Evolutionary conservation across 306 rosid genomes (phyloP).

Genomic region (Cyclanthera cordifolia): DNA sequence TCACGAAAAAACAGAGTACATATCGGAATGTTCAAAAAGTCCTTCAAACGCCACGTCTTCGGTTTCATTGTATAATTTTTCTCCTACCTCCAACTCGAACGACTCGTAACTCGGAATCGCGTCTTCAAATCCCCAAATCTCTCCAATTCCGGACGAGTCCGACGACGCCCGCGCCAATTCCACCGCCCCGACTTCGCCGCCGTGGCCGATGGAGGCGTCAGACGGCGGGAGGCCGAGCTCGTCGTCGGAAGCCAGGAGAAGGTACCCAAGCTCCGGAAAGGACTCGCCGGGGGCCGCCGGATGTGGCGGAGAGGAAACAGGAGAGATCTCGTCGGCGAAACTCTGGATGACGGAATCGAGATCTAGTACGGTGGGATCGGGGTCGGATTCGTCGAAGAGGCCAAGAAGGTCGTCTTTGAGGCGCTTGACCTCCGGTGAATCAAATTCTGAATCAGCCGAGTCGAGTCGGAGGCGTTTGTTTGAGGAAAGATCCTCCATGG

Average conservation of each 20-base stretch:
- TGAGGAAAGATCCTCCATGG: conserved; percentile 26
- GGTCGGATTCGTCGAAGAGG: conserved; percentile 47
- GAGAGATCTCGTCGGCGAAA: conserved; percentile 9
- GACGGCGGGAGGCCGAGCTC: conserved; percentile 82
- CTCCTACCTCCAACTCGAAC: conserved; percentile 25
- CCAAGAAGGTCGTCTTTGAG: conserved; percentile 59
- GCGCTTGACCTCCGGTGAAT: conserved; percentile 39
- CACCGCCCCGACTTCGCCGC: conserved; percentile 19
- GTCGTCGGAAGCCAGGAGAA: conserved; percentile 67
- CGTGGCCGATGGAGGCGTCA: conserved; percentile 9
- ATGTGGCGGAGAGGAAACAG: conserved; percentile 13
- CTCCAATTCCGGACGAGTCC: conserved; percentile 10
- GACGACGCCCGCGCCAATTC: background rate
- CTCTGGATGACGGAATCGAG: conserved; percentile 7
- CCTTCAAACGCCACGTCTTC: conserved; percentile 58
- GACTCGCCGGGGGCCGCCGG: conserved; percentile 46
- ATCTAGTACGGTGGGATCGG: conserved; percentile 11
- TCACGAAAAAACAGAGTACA: conserved; percentile 46
- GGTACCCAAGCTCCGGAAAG: conserved; percentile 58
- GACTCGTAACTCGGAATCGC: conserved; percentile 40
- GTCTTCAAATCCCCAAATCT: conserved; percentile 60
- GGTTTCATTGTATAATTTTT: background rate
- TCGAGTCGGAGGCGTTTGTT: conserved; percentile 62
- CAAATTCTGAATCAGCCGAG: conserved; percentile 28
- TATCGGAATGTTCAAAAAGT: conserved; percentile 54